phyloP scores from a whole-genome alignment of 1,139 yeast genomes.

The Blastobotrys arbuscula region DNA sequence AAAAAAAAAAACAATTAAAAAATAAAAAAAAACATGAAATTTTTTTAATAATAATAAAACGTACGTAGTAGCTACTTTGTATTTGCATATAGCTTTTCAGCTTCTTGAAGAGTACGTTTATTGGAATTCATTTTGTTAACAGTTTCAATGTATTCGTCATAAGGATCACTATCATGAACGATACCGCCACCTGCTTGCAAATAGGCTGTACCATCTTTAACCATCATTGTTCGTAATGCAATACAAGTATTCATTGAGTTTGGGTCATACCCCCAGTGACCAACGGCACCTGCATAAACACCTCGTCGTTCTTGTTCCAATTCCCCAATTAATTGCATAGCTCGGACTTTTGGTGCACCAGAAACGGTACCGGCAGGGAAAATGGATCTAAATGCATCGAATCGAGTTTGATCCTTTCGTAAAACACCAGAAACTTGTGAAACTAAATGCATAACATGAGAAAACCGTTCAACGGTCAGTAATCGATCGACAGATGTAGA shows the following conservation, averaged over 20 bases:
- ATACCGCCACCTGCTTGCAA: constrained; percentile 99
- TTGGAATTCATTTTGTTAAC: constrained; percentile 97
- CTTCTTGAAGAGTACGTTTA: constrained; percentile 80
- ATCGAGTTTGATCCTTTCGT: constrained; percentile 76
- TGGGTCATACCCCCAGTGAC: constrained; percentile 94
- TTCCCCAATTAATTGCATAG: constrained; percentile 91
- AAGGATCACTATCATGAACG: constrained; percentile 89
- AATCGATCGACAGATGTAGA: constrained; percentile 83
- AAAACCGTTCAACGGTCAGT: constrained; percentile 83
- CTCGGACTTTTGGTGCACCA: constrained; percentile 95
- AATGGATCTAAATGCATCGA: constrained; percentile 94
- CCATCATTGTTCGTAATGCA: constrained; percentile 94
- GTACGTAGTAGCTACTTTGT: not conserved
- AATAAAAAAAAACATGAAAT: not conserved
- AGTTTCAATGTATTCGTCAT: constrained; percentile 92
- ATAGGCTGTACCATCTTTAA: constrained; percentile 83
- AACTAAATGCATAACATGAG: constrained; percentile 96
- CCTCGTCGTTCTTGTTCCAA: constrained; percentile 91
- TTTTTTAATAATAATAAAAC: not conserved
- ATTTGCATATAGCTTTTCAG: constrained; percentile 74
- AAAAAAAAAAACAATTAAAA: not conserved
- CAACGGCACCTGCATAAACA: constrained; percentile 98
- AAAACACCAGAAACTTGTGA: constrained; percentile 91
- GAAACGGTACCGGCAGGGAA: constrained; percentile 99
- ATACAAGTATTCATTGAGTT: constrained; percentile 95